Conservation (phyloP, 306 rosid genomes). For the Cicer yamashitae region DNA sequence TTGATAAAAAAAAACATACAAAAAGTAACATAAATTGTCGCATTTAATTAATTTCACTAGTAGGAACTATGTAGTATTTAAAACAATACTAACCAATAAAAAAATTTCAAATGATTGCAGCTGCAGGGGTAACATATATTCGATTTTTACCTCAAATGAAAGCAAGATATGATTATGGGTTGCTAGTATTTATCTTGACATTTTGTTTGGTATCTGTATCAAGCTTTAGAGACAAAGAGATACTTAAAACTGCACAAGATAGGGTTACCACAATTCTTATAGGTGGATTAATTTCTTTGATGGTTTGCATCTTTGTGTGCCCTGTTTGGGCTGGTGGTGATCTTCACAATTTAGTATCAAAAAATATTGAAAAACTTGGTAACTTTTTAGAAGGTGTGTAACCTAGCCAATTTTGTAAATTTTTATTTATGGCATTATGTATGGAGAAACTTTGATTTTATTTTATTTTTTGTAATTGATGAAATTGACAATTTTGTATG, state of each 20-base stretch:
- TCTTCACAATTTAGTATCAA: constrained; percentile 53
- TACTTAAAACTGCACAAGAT: constrained; percentile 47
- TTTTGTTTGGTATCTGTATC: constrained; percentile 58
- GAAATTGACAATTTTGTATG: constrained; percentile 18
- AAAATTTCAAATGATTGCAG: constrained; percentile 36
- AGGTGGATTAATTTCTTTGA: constrained; percentile 46
- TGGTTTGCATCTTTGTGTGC: constrained; percentile 48
- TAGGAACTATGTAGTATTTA: neutral
- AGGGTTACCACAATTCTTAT: constrained; percentile 50
- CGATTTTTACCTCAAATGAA: constrained; percentile 58
- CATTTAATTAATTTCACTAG: neutral
- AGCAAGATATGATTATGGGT: constrained; percentile 64
- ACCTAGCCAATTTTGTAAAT: neutral
- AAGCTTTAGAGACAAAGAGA: constrained; percentile 45
- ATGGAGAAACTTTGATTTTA: neutral
- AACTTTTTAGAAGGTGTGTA: constrained; percentile 52
- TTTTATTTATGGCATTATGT: constrained; percentile 15
- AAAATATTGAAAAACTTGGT: constrained; percentile 51
- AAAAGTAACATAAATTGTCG: too few species aligned
- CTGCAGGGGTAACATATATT: constrained; percentile 48
- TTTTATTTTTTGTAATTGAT: neutral
- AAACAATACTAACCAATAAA: neutral
- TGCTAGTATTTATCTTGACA: constrained; percentile 58
- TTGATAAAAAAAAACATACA: too few species aligned
- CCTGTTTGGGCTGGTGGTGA: constrained; percentile 65